Percentiles rank a stretch among this genome's conserved stretches.
These are phyloP conservation scores for Cryphonectria carpinicola DNA, from an alignment of 2,329 filamentous ascomycete species.

Conservation along the genomic window DNA sequence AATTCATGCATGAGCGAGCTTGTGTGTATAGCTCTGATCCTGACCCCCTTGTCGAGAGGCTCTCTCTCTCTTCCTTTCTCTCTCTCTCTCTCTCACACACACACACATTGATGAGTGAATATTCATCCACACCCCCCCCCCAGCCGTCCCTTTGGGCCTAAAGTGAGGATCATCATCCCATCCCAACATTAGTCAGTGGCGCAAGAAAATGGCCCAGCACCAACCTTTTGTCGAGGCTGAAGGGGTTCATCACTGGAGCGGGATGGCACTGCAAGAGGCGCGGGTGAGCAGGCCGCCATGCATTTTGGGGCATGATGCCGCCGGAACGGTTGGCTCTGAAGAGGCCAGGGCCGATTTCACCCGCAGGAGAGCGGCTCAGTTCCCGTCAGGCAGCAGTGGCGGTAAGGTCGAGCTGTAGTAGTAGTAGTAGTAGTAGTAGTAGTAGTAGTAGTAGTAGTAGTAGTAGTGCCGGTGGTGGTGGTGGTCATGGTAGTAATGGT, in stretches of 20 bases:
- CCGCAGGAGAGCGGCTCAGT: neutral
- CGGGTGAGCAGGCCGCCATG: conserved; percentile 6
- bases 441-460: neutral
- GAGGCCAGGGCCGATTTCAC: neutral
- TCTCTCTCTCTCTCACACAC: neutral
- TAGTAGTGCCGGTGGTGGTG: neutral
- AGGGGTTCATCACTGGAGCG: neutral
- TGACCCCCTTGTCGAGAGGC: conserved; percentile 20
- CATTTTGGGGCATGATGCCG: neutral
- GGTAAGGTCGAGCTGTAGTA: neutral
- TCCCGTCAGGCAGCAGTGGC: neutral
- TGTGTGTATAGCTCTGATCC: conserved; percentile 26
- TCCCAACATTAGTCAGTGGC: conserved; percentile 5
- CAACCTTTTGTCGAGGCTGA: neutral
- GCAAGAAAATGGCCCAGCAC: neutral
- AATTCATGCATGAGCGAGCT: conserved; percentile 50
- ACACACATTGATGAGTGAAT: neutral
- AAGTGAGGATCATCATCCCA: neutral
- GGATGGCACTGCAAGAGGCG: conserved; percentile 5
- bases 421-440: neutral
- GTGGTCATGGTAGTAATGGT: neutral
- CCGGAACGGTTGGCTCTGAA: neutral
- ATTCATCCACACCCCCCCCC: neutral
- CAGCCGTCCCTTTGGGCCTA: conserved; percentile 11
- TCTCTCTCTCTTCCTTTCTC: neutral